Percentiles rank a stretch among this genome's conserved stretches.
These are phyloP conservation scores for Cladophialophora yegresii DNA, from an alignment of 2,329 filamentous ascomycete species.

Conservation along the genomic window DNA sequence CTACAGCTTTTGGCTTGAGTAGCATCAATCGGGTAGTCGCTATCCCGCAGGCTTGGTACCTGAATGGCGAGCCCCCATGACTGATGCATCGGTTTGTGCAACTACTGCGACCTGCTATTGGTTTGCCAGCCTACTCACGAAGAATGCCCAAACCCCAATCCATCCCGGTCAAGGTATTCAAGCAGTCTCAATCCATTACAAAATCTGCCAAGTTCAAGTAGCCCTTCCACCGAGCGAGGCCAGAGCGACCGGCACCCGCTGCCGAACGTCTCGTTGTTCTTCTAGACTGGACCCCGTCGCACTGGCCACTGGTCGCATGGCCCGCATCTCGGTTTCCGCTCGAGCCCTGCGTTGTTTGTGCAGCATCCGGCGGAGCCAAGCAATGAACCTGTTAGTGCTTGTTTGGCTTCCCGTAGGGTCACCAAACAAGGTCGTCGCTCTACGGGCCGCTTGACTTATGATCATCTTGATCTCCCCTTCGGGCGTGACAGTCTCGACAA, in stretches of 20 bases:
- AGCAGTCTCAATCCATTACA: not conserved
- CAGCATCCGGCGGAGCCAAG: slow-evolving; percentile 6
- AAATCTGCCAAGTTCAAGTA: not conserved
- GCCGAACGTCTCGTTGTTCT: slow-evolving; percentile 3
- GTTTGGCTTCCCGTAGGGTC: not conserved
- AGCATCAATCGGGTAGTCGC: too few species aligned
- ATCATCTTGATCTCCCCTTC: slow-evolving; percentile 1
- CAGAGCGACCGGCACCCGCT: not conserved
- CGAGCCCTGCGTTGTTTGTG: not conserved
- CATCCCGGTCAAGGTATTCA: not conserved
- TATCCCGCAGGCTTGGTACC: too few species aligned
- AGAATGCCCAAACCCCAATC: not conserved
- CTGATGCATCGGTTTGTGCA: too few species aligned
- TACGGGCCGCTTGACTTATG: not conserved
- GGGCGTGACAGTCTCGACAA: slow-evolving; percentile 8
- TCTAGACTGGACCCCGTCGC: slow-evolving; percentile 8
- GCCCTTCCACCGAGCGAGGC: not conserved
- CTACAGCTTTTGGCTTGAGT: not conserved
- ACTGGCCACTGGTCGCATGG: not conserved
- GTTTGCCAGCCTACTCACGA: too few species aligned
- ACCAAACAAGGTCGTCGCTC: not conserved
- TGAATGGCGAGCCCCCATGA: too few species aligned
- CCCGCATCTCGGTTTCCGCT: not conserved
- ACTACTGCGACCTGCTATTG: not conserved
- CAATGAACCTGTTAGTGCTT: not conserved